These are phyloP conservation scores for Panellus pusillus DNA, from an alignment of 768 basidiomycete genomes.

Conservation along the genomic window DNA sequence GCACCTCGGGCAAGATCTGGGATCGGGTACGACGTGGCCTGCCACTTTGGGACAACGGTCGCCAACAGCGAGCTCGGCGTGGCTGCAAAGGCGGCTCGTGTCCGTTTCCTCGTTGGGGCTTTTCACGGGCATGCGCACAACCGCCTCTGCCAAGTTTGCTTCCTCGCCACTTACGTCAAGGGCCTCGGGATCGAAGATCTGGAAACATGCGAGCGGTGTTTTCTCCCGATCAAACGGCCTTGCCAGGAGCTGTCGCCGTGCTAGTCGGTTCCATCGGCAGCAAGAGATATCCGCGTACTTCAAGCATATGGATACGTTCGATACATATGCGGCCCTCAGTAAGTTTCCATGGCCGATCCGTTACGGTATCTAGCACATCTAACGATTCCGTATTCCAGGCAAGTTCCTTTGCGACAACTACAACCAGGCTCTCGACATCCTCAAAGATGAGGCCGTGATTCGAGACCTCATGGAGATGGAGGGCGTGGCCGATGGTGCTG, in stretches of 20 bases:
- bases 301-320: not conserved
- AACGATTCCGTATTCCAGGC: too few relatives aligned
- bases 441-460: too few relatives aligned
- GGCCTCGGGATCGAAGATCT: slow-evolving; percentile 18
- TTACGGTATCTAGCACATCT: too few relatives aligned
- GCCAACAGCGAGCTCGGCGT: not conserved
- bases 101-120: not conserved
- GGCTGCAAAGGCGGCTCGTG: not conserved
- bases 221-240: slow-evolving; percentile 17
- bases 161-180: slow-evolving; percentile 9
- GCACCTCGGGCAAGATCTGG: not conserved
- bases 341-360: too few relatives aligned
- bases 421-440: too few relatives aligned
- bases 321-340: slow-evolving; percentile 8
- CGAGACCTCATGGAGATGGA: too few relatives aligned
- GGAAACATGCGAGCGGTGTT: slow-evolving; percentile 10
- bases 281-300: slow-evolving; percentile 5
- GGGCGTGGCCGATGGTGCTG: too few relatives aligned
- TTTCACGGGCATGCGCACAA: slow-evolving; percentile 18
- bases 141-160: slow-evolving; percentile 12
- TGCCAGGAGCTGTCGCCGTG: slow-evolving; percentile 3
- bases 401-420: too few relatives aligned
- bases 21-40: slow-evolving; percentile 15
- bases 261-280: slow-evolving; percentile 12
- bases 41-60: slow-evolving; percentile 9